Percentiles rank a stretch among this genome's conserved stretches.
Conservation (phyloP, 306 rosid genomes). For the Quercus suber region DNA sequence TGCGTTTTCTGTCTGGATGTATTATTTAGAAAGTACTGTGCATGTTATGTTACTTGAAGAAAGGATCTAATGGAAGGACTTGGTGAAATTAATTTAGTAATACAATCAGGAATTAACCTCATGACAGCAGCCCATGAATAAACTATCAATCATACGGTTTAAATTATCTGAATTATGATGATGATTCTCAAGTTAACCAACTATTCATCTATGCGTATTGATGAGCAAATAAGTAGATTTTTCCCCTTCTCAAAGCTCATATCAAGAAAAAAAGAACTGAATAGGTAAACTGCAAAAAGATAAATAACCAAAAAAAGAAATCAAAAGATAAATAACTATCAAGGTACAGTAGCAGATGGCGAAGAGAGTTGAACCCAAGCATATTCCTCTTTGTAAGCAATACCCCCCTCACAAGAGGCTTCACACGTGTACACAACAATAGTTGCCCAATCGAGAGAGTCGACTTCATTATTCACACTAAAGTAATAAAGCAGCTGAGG, state of each 20-base stretch:
- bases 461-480: constrained; percentile 46
- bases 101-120: no score
- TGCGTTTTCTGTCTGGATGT: no score
- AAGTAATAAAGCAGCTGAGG: constrained; percentile 69
- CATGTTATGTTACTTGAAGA: no score
- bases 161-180: no score
- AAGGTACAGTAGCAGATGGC: constrained; percentile 20
- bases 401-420: constrained; percentile 56
- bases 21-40: no score
- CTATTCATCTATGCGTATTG: no score
- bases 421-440: constrained; percentile 61
- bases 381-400: constrained; percentile 53
- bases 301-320: not conserved
- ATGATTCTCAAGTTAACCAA: no score
- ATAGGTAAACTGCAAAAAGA: no score
- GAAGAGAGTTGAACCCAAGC: constrained; percentile 66
- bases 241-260: not conserved
- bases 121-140: no score
- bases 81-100: no score
- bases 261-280: not conserved
- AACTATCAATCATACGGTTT: no score
- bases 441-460: constrained; percentile 71
- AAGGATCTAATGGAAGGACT: no score
- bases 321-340: not conserved
- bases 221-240: not conserved